Conservation (phyloP, 805 yeast genomes). For the Sugiyamaella mastotermitis region DNA sequence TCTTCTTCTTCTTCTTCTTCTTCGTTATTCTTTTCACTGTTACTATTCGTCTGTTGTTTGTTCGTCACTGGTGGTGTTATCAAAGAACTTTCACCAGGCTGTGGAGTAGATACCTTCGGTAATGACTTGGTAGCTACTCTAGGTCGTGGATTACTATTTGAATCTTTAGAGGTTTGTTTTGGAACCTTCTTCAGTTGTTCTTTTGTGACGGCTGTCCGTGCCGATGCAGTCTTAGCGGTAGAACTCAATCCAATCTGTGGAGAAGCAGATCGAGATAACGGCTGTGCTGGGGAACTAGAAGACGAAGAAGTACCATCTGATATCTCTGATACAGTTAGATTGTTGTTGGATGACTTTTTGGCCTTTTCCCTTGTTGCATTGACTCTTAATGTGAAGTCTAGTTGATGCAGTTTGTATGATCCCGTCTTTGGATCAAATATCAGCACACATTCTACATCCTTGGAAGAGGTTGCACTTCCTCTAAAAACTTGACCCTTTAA, state of each 20-base stretch:
- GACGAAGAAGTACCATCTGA: slow-evolving; percentile 4
- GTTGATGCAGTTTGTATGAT: slow-evolving; percentile 22
- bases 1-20: slow-evolving; percentile 9
- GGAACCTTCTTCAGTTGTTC: not conserved
- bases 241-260: not conserved
- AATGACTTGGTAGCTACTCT: slow-evolving; percentile 11
- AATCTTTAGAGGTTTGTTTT: not conserved
- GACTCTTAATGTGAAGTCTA: slow-evolving; percentile 20
- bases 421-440: slow-evolving; percentile 60
- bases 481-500: slow-evolving; percentile 20
- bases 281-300: slow-evolving; percentile 6
- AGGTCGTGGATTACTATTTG: not conserved
- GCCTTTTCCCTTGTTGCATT: slow-evolving; percentile 19
- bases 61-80: not conserved
- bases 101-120: slow-evolving; percentile 1
- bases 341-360: too few relatives aligned
- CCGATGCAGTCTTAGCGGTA: not conserved
- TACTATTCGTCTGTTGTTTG: not conserved
- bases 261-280: slow-evolving; percentile 6
- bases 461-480: slow-evolving; percentile 23
- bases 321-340: too few relatives aligned
- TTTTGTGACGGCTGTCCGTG: not conserved
- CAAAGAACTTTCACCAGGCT: too few relatives aligned
- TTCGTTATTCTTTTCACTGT: not conserved
- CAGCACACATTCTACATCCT: slow-evolving; percentile 59